Evolutionary conservation across 805 yeast species (phyloP), one percentile per base, ranked within the genome.

Genomic region (Ogataea nonfermentans): DNA sequence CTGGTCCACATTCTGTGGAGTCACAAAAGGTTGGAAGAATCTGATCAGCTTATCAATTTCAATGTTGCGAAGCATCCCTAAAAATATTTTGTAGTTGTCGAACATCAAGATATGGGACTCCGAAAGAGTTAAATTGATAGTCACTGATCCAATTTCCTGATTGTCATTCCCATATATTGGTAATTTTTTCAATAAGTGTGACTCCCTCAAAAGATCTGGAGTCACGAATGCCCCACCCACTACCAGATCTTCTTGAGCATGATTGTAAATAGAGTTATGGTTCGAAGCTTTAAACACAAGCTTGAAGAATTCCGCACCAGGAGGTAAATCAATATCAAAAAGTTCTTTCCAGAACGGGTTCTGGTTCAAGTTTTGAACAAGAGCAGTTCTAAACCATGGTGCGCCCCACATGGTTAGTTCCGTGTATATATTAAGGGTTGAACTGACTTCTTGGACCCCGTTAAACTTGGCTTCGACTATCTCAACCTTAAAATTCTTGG

Each of bases 301-400:
- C 47, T 67, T 76, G 48, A 78, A 67, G 56, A 67, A 70, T 52
- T 70, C 76, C 3, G 79, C 77, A 31, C 70, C 64, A 6, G 75
- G 65, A 0, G 85, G 82, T 29, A 81, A 64, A 35, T 79, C 76
- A n/a, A 84, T 64, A 2, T 72, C 63, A 54, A 85, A 84, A 31
- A 71, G 76, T 53, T 90, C 96, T 55, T 89, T 78, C 93, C 96
- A 90, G 56, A 86, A 86, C 1, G 95, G 90, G 39, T 71, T 70
- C 0, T 59, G 48, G 3, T 60, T 49, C 9, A 59, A 41, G 32
- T 73, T 65, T 25, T 68, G 64, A 0, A 81, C 81, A 6, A 76
- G 67, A 2, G 89, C 81, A 0, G 96, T 86, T 48, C 88, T 68
- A 26, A 84, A 86, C 87, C 91, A 84, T 0, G 83, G 78, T 32